Base-by-base conservation (phyloP, 805 yeast species). In the Kurtzmaniella fragi region DNA sequence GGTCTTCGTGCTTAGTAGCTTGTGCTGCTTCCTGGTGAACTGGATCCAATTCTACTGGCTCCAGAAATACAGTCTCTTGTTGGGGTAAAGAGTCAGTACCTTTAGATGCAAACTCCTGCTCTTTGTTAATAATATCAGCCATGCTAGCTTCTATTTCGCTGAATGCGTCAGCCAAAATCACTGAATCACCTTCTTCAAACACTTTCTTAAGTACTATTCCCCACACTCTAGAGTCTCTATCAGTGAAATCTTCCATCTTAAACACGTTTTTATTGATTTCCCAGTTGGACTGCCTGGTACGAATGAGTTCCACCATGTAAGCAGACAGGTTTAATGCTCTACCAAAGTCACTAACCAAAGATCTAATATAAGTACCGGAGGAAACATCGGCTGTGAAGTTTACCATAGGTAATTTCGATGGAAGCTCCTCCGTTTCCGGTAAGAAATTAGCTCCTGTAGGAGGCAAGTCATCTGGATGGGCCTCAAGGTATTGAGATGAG, bases 281-380 rank as follows among this genome's bases (percentile, higher is more conserved):
- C 96, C 97, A 93, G 34, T 84, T 84, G 2, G 87, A 87, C 60
- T 95, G 99, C 40, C 75, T 70, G 8, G 66, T 56, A 53, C 99
- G 75, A 8, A 78, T 72, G 41, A 93, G 73, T 48, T 79, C 80
- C 7, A 84, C 95, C 96, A 93, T 90, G 54, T 88, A 88, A 0
- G 95, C 87, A 17, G 86, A 77, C 0, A 90, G 78, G 13, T 83
- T 81, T 54, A 90, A 64, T 0, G 91, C 84, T 43, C 84, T 75
- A 2, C 95, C 98, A 32, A 86, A 70, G 53, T 93, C 99, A 61
- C 95, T 87, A 35, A 93, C 72, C 39, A 93, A 64, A 2, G 96
- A 84, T 48, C 99, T 74, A 35, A 93, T 89, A 53, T 93, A 93
- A 0, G 98, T 93, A 1, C 99, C 99, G 0, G 97, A 88, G 1